Evolutionary conservation across 1,284 basidiomycete genomes (phyloP).

Genomic region (Austropuccinia psidii): DNA sequence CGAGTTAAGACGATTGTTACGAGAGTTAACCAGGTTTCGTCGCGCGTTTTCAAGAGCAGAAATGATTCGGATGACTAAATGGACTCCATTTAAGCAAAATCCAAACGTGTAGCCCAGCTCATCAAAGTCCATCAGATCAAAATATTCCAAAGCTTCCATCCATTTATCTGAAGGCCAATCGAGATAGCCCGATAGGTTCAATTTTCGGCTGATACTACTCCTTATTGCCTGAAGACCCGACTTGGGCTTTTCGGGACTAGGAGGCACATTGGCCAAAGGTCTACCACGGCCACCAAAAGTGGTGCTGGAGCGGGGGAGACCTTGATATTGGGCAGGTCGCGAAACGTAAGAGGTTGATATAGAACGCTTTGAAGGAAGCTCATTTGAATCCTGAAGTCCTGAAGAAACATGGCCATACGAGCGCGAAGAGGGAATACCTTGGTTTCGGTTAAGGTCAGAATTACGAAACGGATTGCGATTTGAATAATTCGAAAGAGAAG

Average conservation of each 20-base stretch:
- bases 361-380: conserved; percentile 2
- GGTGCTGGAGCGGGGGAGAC: background rate
- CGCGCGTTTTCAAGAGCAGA: background rate
- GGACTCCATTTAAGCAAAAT: background rate
- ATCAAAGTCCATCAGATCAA: conserved; percentile 24
- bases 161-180: conserved; percentile 28
- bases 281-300: conserved; percentile 3
- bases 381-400: background rate
- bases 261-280: background rate
- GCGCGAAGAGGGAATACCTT: background rate
- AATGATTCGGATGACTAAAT: conserved; percentile 1
- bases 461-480: background rate
- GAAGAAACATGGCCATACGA: background rate
- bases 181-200: conserved; percentile 5
- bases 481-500: background rate
- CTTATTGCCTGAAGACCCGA: background rate
- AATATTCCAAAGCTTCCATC: conserved; percentile 20
- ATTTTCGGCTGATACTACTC: background rate
- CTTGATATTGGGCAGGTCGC: background rate
- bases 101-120: conserved; percentile 15
- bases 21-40: background rate
- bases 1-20: background rate
- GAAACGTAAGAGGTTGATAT: conserved; percentile 33
- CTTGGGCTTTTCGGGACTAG: conserved; percentile 27
- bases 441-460: background rate